Percentiles rank a stretch among this genome's conserved stretches.
Conservation (phyloP, 2,329 filamentous ascomycete species). For the Fusarium keratoplasticum region DNA sequence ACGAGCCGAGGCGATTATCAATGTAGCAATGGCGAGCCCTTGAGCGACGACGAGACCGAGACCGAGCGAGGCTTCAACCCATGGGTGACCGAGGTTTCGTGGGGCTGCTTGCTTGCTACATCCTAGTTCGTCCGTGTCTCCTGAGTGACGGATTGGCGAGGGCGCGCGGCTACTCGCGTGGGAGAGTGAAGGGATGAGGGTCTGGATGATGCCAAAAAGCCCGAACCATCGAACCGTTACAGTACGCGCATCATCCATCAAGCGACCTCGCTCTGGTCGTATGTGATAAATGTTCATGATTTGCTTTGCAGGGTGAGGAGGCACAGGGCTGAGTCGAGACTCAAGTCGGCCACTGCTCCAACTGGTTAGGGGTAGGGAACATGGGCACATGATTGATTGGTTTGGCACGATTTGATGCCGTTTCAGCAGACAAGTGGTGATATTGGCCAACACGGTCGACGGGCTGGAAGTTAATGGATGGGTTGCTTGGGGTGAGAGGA, state of each 20-base stretch:
- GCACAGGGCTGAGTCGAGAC: slow-evolving; percentile 30
- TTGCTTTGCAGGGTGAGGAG: background rate
- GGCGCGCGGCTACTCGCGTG: slow-evolving; percentile 24
- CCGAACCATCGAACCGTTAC: slow-evolving; percentile 19
- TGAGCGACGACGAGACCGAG: background rate
- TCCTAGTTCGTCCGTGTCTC: slow-evolving; percentile 17
- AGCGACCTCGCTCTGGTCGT: background rate
- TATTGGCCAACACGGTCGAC: slow-evolving; percentile 1
- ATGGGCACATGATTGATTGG: slow-evolving; percentile 14
- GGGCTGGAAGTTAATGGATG: slow-evolving; percentile 1
- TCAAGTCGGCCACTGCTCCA: background rate
- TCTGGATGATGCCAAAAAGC: slow-evolving; percentile 25
- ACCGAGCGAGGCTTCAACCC: slow-evolving; percentile 5
- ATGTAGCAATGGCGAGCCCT: background rate
- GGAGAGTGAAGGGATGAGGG: background rate
- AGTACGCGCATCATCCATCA: slow-evolving; percentile 16
- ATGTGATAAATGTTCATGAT: background rate
- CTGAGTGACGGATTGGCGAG: slow-evolving; percentile 10
- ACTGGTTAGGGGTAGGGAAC: background rate
- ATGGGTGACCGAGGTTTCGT: slow-evolving; percentile 19
- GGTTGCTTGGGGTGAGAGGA: slow-evolving; percentile 1
- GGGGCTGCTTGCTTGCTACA: slow-evolving; percentile 13
- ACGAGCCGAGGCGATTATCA: slow-evolving; percentile 12
- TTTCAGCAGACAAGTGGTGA: slow-evolving; percentile 13
- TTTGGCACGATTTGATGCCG: slow-evolving; percentile 14